These are phyloP conservation scores for Chrysosporium keratinophilum DNA, from an alignment of 2,329 filamentous ascomycete genomes.

Conservation along the genomic window DNA sequence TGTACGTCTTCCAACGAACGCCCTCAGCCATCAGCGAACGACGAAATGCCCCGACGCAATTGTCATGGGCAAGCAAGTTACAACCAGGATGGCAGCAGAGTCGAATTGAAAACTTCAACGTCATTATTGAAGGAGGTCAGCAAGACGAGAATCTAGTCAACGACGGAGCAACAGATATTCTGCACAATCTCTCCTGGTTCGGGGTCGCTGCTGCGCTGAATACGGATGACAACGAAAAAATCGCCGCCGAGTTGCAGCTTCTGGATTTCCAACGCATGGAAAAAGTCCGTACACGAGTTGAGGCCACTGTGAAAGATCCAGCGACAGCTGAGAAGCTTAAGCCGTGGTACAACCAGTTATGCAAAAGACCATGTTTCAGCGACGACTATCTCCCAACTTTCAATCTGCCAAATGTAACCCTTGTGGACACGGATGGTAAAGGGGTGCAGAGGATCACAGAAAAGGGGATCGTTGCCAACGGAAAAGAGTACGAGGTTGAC, in stretches of 20 bases:
- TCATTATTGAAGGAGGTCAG: slow-evolving; percentile 16
- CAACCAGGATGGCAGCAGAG: slow-evolving; percentile 23
- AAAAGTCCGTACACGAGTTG: slow-evolving; percentile 38
- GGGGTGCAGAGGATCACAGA: slow-evolving; percentile 41
- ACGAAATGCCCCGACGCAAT: slow-evolving; percentile 22
- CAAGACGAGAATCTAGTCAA: slow-evolving; percentile 20
- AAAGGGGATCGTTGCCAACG: slow-evolving; percentile 41
- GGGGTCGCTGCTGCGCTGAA: slow-evolving; percentile 20
- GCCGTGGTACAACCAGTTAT: slow-evolving; percentile 52
- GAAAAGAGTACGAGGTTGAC: slow-evolving; percentile 41
- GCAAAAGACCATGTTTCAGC: slow-evolving; percentile 36
- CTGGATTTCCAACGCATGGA: slow-evolving; percentile 39
- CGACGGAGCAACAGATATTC: slow-evolving; percentile 24
- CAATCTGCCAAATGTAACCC: slow-evolving; percentile 48
- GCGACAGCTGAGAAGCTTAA: slow-evolving; percentile 45
- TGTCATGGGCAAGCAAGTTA: slow-evolving; percentile 15
- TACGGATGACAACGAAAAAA: slow-evolving; percentile 18
- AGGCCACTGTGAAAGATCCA: slow-evolving; percentile 45
- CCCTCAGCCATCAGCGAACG: slow-evolving; percentile 31
- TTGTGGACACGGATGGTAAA: slow-evolving; percentile 50
- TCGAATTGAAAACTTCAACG: slow-evolving; percentile 24
- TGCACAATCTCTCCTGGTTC: slow-evolving; percentile 36
- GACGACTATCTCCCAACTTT: slow-evolving; percentile 46
- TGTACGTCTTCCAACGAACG: slow-evolving; percentile 49
- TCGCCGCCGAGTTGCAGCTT: slow-evolving; percentile 18